Evolutionary conservation across 495 filamentous ascomycete genomes (phyloP), one percentile per base, ranked within the genome.

Genomic region (Aspergillus ostianus): DNA sequence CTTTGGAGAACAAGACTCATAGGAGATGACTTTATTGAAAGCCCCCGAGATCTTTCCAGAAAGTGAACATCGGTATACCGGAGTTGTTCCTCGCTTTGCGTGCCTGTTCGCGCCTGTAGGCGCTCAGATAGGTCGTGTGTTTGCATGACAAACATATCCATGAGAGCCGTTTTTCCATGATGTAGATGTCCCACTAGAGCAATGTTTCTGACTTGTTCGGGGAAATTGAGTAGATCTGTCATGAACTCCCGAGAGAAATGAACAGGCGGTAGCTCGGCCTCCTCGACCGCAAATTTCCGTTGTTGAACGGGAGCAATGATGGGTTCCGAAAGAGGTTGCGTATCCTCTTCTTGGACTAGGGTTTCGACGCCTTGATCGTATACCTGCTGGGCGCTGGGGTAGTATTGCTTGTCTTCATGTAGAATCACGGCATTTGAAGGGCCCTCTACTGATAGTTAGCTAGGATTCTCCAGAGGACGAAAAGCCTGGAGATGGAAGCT

Each of bases 361-460:
- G 92, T 92, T 78, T 98, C 94, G 58, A 98, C 94, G 71, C 90
- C 93, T 57, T 86, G 83, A 27, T 95, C 94, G 71, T 97, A 98
- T 17, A 97, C 87, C 67, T 98, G 93, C 64, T 92, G 87, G 29
- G 94, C 95, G 26, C 91, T 96, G 18, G 94, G 95, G 68, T 98
- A 98, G 70, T 98, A 98, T 77, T 98, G 94, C 73, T 98, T 98
- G 77, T 98, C 95, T 79, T 98, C 94, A 71, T 98, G 95, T 30
- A 98, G 83, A 52, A 98, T 82, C 32, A 98, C 93, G 47, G 93
- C 93, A 73, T 98, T 98, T 7, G 93, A 97, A 19, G 94, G 91
- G n/a, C 91, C 93, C 51, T 96, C 91, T 74, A 87, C 80, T 13
- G 79, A 53, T 41, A 47, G 52, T 59, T 56, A 70, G 61, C 65